phyloP scores from a whole-genome alignment of 148 eudicot species.

The Beta vulgaris region DNA sequence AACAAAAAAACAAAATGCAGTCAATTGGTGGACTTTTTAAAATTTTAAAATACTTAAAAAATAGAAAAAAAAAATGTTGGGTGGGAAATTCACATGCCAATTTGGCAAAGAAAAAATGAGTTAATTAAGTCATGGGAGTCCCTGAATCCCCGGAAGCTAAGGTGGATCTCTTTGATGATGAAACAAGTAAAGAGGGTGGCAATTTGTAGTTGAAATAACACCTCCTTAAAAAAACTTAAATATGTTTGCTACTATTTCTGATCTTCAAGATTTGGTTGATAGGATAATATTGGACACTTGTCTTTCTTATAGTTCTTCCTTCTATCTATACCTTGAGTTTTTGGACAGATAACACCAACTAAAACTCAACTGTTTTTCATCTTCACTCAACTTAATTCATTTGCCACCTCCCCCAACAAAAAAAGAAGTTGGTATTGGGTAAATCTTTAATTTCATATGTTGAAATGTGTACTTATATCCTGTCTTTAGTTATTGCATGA shows the following conservation, averaged over 20 bases:
- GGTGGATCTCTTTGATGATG: not conserved
- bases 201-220: slow-evolving; percentile 30
- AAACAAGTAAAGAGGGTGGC: slow-evolving; percentile 25
- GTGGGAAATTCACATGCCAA: slow-evolving; percentile 10
- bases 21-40: not conserved
- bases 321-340: not conserved
- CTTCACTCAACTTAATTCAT: not conserved
- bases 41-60: no score
- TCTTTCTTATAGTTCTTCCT: not conserved
- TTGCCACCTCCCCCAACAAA: not conserved
- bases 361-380: slow-evolving; percentile 20
- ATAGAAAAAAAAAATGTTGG: not conserved
- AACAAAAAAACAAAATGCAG: not conserved
- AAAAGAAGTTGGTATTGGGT: no score
- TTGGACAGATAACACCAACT: not conserved
- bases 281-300: slow-evolving; percentile 28
- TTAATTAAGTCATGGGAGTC: not conserved
- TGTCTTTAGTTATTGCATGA: no score
- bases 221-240: not conserved
- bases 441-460: no score
- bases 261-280: slow-evolving; percentile 30
- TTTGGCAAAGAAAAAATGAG: not conserved
- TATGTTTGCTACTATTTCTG: not conserved
- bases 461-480: no score
- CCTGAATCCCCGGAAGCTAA: slow-evolving; percentile 13